Conservation (phyloP, 305 asterid genomes). For the Solanum chacoense region DNA sequence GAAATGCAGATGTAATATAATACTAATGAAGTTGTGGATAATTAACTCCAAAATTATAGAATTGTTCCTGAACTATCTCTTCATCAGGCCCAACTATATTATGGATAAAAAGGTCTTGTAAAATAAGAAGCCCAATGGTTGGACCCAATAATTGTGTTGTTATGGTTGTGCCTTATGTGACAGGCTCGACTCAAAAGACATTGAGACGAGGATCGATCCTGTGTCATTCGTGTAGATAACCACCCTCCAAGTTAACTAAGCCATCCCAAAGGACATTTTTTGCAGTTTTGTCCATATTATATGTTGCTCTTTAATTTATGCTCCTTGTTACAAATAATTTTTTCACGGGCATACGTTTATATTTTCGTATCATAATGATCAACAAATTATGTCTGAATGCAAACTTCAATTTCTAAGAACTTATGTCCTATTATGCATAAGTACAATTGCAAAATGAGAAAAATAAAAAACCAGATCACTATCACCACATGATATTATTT, state of each 20-base stretch:
- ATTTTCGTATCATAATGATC: not conserved
- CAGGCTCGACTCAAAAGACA: not conserved
- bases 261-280: fast-evolving
- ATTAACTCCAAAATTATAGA: not conserved
- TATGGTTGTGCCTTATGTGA: not conserved
- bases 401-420: not conserved
- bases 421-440: no score
- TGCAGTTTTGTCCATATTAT: not conserved
- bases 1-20: not conserved
- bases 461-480: not conserved
- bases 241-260: not conserved
- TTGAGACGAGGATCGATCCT: not conserved
- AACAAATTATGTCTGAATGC: not conserved
- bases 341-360: not conserved
- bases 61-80: not conserved
- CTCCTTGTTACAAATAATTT: not conserved
- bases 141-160: not conserved
- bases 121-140: not conserved
- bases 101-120: not conserved
- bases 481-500: not conserved
- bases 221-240: no score
- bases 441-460: not conserved
- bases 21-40: not conserved
- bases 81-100: not conserved
- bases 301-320: not conserved